Conservation (phyloP, 73 alveolate species). For the Stentor roeselii region DNA sequence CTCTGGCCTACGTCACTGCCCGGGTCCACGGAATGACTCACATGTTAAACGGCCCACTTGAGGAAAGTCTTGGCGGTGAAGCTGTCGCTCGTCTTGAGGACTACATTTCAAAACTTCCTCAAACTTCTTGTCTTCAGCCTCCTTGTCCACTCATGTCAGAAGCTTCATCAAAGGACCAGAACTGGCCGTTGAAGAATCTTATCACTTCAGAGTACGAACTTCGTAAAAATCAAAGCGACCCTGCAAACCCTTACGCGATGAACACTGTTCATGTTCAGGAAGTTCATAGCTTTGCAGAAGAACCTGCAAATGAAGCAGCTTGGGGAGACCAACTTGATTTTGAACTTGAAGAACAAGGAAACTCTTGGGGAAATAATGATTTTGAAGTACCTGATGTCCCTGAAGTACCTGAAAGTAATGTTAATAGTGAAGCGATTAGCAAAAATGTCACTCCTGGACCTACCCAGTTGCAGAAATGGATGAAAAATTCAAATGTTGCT, state of each 20-base stretch:
- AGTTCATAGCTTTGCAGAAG: conserved; percentile 21
- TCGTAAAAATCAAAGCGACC: conserved; percentile 2
- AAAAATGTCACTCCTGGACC: background rate
- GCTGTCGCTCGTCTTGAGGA: conserved; percentile 29
- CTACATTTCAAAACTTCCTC: conserved; percentile 13
- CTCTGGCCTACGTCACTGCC: conserved; percentile 76
- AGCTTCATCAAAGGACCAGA: background rate
- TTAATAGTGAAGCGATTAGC: background rate
- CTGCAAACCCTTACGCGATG: conserved; percentile 16
- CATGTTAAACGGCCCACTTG: conserved; percentile 38
- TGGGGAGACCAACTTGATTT: conserved; percentile 28
- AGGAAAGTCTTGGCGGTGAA: conserved; percentile 31
- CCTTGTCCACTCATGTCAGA: conserved; percentile 10
- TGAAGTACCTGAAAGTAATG: background rate
- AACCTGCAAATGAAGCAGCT: background rate
- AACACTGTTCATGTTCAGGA: background rate
- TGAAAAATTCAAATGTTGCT: conserved; percentile 18
- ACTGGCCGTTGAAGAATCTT: conserved; percentile 21
- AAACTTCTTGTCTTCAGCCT: background rate
- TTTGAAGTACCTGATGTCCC: conserved; percentile 28
- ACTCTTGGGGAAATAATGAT: conserved; percentile 16
- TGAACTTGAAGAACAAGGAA: conserved; percentile 8
- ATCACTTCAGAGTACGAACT: conserved; percentile 13
- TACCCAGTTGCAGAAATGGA: background rate
- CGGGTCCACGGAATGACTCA: conserved; percentile 58